Evolutionary conservation across 2,329 filamentous ascomycete species (phyloP).

Genomic region (Rutstroemia sp.): DNA sequence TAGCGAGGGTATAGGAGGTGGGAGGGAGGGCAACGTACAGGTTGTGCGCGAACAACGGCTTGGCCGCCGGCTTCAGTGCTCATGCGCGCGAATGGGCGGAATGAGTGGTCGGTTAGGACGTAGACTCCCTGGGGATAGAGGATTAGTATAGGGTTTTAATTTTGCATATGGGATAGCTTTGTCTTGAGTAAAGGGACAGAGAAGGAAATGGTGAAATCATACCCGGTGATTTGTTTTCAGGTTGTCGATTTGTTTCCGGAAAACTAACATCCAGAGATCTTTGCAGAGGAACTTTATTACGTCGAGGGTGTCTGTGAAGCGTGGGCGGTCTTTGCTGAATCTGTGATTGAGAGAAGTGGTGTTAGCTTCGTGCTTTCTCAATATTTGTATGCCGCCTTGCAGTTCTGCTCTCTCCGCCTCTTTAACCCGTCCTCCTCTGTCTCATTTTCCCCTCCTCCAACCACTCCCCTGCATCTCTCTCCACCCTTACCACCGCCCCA

Average conservation of each 20-base stretch:
- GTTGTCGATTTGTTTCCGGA: constrained; percentile 96
- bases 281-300: constrained; percentile 99
- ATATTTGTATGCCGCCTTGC: background rate
- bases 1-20: background rate
- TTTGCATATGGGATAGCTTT: too few species aligned
- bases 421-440: background rate
- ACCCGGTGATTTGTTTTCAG: constrained; percentile 95
- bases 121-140: constrained; percentile 65
- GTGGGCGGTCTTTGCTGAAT: constrained; percentile 75
- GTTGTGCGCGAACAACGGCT: constrained; percentile 67
- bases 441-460: background rate
- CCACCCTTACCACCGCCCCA: background rate
- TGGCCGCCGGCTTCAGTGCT: constrained; percentile 71
- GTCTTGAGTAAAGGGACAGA: background rate
- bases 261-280: constrained; percentile 90
- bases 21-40: constrained; percentile 47
- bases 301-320: constrained; percentile 86
- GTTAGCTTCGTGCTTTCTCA: background rate
- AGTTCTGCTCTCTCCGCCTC: background rate
- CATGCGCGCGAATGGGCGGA: constrained; percentile 85
- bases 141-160: too few species aligned
- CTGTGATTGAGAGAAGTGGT: constrained; percentile 34
- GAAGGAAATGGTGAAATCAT: constrained; percentile 12
- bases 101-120: constrained; percentile 87
- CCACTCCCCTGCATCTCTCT: background rate